phyloP scores from a whole-genome alignment of 2,329 filamentous ascomycete species.

The Clonostachys sp. region DNA sequence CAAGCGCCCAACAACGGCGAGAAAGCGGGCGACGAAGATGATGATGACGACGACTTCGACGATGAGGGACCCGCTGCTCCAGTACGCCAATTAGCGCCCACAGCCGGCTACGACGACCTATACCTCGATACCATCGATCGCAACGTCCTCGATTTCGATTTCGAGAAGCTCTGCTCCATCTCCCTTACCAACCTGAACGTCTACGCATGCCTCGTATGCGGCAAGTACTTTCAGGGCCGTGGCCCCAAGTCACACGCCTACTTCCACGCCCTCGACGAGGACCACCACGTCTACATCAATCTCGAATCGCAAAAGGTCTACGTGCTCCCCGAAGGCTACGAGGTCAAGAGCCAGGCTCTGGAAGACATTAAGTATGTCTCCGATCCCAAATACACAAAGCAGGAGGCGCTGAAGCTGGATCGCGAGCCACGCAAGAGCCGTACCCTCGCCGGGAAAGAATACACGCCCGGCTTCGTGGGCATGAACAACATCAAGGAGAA shows the following conservation, averaged over 20 bases:
- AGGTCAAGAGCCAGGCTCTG: constrained; percentile 88
- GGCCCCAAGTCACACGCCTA: constrained; percentile 95
- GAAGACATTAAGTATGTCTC: constrained; percentile 99
- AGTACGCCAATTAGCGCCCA: constrained; percentile 71
- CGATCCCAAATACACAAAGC: constrained; percentile 78
- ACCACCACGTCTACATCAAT: constrained; percentile 97
- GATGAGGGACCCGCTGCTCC: constrained; percentile 33
- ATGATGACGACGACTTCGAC: constrained; percentile 32
- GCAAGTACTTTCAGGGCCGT: constrained; percentile 94
- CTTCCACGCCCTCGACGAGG: constrained; percentile 92
- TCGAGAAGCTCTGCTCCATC: constrained; percentile 96
- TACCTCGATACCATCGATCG: constrained; percentile 98
- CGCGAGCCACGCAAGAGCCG: constrained; percentile 56
- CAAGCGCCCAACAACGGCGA: constrained; percentile 24
- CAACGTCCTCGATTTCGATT: constrained; percentile 92
- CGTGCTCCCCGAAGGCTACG: constrained; percentile 92
- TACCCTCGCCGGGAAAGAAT: constrained; percentile 79
- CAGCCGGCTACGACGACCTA: constrained; percentile 87
- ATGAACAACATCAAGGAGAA: constrained; percentile 99
- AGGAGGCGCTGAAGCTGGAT: constrained; percentile 78
- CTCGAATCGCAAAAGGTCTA: constrained; percentile 91
- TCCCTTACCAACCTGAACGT: constrained; percentile 98
- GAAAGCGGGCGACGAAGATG: constrained; percentile 14
- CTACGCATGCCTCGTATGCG: constrained; percentile 94
- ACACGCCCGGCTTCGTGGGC: constrained; percentile 90